phyloP scores from a whole-genome alignment of 208 protist genomes.

The Acanthamoeba healyi region DNA sequence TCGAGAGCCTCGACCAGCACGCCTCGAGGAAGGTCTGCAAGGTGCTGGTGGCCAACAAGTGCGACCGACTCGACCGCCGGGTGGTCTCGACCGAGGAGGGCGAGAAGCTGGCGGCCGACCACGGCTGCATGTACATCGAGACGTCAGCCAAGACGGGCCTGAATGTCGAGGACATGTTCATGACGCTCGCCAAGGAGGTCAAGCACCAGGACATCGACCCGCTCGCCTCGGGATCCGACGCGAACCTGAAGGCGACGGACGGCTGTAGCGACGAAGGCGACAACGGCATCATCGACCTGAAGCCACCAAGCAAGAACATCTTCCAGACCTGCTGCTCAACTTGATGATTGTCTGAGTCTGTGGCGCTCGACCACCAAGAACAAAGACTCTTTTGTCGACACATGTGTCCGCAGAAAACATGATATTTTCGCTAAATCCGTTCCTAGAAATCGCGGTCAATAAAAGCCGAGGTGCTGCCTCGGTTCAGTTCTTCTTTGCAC shows the following conservation, averaged over 20 bases:
- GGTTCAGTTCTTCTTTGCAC: too few relatives aligned
- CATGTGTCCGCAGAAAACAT: too few relatives aligned
- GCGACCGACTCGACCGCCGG: slow-evolving; percentile 89
- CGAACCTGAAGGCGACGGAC: background rate
- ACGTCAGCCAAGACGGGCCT: slow-evolving; percentile 88
- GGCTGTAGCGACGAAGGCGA: background rate
- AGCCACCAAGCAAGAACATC: background rate
- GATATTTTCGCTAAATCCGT: too few relatives aligned
- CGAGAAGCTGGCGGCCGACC: slow-evolving; percentile 89
- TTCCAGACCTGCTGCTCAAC: background rate
- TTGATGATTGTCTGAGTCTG: too few relatives aligned
- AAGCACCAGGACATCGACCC: slow-evolving; percentile 81
- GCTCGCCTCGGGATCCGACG: background rate
- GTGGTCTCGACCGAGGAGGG: slow-evolving; percentile 80
- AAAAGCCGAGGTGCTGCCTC: too few relatives aligned
- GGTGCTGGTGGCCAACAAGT: slow-evolving; percentile 95
- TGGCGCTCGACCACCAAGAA: too few relatives aligned
- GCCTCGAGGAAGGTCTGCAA: slow-evolving; percentile 93
- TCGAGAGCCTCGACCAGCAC: slow-evolving; percentile 93
- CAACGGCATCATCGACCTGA: background rate
- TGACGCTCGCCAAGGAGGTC: slow-evolving; percentile 88
- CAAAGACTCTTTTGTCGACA: too few relatives aligned
- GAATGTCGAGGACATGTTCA: slow-evolving; percentile 92
- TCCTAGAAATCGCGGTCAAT: too few relatives aligned
- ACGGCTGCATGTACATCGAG: slow-evolving; percentile 90